Evolutionary conservation across 2,329 filamentous ascomycete genomes (phyloP), one percentile per base, ranked within the genome.

Genomic region (Geosmithia putterillii): DNA sequence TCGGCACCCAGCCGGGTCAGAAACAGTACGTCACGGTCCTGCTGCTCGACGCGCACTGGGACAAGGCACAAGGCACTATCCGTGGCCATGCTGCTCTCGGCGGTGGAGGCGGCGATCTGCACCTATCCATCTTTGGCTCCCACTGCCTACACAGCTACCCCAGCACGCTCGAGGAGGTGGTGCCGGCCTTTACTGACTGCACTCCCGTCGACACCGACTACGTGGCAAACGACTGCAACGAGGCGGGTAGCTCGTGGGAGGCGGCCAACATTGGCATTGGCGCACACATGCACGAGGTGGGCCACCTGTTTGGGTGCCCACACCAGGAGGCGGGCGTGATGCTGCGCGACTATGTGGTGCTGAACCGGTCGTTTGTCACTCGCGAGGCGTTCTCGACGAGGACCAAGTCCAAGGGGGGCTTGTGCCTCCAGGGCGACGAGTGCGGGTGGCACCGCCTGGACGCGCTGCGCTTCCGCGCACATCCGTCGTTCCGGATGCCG

Each of bases 221-320:
- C 52, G 79, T 95, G 34, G 83, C 84, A 15, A 95, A 95, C 54
- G 86, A 94, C 57, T 86, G 80, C 59, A 83, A 84, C 52, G 86
- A 95, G 51, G 82, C 81, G 7, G 89, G 89, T 20, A 94, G 86
- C 57, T 92, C 81, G 40, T 96, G 90, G 90, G 90, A 96, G 59
- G 81, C 88, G n/a, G 88, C 86, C 21, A 94, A 90, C 52, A 83
- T 95, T 47, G 89, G 89, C 23, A 94, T 96, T 50, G 90, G 90
- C 7, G 89, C 87, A 9, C 90, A 96, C 60, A 63, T 96, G 40
- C 90, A 94, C 60, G 88, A 95, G 62, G 83, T 83, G 1, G 90
- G 90, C 3, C 90, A 94, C 63, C 63, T 95, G 19, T 84, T 96
- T 51, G 90, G 90, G 41, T 94, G 86, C 51, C 86, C 87, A 9